A percentile compares a stretch with the other conserved stretches of the same genome.
Evolutionary conservation across 768 basidiomycete species (phyloP).

Genomic region (Leucocoprinus sp.): DNA sequence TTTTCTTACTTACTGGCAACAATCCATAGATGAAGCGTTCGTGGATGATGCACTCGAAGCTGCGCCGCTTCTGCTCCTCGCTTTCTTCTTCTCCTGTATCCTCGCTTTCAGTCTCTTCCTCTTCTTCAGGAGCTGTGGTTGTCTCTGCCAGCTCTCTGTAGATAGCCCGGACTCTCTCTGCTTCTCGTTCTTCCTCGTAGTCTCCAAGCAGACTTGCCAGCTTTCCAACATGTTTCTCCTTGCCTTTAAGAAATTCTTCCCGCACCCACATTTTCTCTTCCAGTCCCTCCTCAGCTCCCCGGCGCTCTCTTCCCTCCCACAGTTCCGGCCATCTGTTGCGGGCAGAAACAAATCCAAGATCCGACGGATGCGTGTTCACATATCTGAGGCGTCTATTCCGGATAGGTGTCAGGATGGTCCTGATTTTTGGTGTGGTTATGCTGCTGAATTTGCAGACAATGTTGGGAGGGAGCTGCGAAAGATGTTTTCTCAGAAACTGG

Average conservation of each 20-base stretch:
- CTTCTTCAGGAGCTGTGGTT: conserved; percentile 61
- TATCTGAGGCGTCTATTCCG: conserved; percentile 70
- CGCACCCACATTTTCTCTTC: conserved; percentile 71
- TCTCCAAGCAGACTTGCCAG: conserved; percentile 55
- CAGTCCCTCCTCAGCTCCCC: conserved; percentile 41
- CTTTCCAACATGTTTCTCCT: conserved; percentile 56
- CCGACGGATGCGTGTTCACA: conserved; percentile 42
- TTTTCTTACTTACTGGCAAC: conserved; percentile 46
- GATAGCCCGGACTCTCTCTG: conserved; percentile 44
- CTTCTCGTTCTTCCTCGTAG: conserved; percentile 75
- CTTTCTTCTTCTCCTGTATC: conserved; percentile 31
- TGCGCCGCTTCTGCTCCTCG: conserved; percentile 37
- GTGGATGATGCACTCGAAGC: conserved; percentile 53
- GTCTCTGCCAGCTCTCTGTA: conserved; percentile 31
- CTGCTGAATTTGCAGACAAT: conserved; percentile 37
- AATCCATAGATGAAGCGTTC: conserved; percentile 73
- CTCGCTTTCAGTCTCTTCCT: conserved; percentile 50
- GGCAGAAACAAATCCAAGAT: conserved; percentile 47
- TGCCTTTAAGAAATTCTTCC: conserved; percentile 49
- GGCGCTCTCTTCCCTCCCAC: conserved; percentile 50
- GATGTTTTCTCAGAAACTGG: conserved; percentile 51
- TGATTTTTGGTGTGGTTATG: conserved; percentile 53
- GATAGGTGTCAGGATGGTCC: conserved; percentile 53
- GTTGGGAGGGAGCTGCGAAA: conserved; percentile 61
- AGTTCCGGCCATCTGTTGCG: conserved; percentile 55